Evolutionary conservation across 2,329 filamentous ascomycete species (phyloP), one percentile per base, ranked within the genome.

Genomic region (Penicillium digitatum): DNA sequence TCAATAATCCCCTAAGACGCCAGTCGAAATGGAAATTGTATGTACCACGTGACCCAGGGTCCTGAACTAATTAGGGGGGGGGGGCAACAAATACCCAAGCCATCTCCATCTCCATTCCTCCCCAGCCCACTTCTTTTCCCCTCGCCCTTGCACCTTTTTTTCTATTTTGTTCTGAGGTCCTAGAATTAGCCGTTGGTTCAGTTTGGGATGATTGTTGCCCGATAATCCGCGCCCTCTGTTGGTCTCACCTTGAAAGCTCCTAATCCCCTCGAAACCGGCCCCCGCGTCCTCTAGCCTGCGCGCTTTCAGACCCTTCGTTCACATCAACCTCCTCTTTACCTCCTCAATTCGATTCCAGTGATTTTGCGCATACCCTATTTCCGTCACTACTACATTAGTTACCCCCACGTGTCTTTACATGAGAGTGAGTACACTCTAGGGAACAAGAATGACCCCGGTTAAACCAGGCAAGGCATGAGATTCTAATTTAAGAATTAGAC

Each of bases 21-120:
- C 24, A 8, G 16, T 39, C 3, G 20, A 39, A 26, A 40, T 40
- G 12, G 16, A 12, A 31, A 48, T 22, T 34, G 35, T 43, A 34
- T 48, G 26, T 27, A 40, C 43, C 58, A 60, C 58, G 58, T 60
- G 58, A 60, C 52, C 27, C 38, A 27, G 42, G 50, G 45, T 35
- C 48, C 53, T 16, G 16, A 34, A 48, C 55, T 45, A 57, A 50
- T 55, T 66, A 64, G 60, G 60, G 60, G 58, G 61, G 61, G 63
- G 66, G 61, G 65, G 66, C 58, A 62, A 65, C 65, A 68, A 62
- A 61, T 67, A 58, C 61, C 62, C 57, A 52, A 68, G 59, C 56
- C 61, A 55, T 62, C 55, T 62, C 63, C 40, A 56, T 62, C 55
- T 56, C 65, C 56, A 67, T 53, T 57, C 56, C 63, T 48, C 48